Evolutionary conservation across 208 protist species (phyloP), one percentile per base, ranked within the genome.

Genomic region (Trypanosoma congolense): DNA sequence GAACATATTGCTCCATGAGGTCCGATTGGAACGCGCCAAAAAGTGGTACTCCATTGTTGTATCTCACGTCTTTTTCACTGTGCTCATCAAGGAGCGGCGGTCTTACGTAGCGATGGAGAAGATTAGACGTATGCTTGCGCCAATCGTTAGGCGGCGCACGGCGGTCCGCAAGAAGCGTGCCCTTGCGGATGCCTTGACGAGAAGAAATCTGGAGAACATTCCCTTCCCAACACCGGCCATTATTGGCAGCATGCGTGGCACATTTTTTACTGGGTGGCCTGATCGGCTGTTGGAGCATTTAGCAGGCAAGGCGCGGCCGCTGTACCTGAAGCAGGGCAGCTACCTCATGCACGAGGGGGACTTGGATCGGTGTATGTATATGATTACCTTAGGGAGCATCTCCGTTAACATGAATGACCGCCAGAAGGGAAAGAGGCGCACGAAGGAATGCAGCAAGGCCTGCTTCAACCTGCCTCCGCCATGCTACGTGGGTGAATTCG

Each of bases 271-370:
- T 18, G 87, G 83, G 0, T 94, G 87, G 83, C 83, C 87, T 0
- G 45, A 80, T 2, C 36, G 33, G 2, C 55, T 91, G 50, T 67
- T 94, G 28, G 83, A 94, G 51, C 71, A 80, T 45, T 51, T 94
- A 0, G 77, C 74, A 24, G 41, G 46, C 29, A 84, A 87, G 24
- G 77, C 74, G 6, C 80, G 77, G 31, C 83, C 87, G 4, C 50
- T 50, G 33, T 91, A 75, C 64, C 45, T 91, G 0, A 76, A 65
- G 22, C 60, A 73, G 33, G 83, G 83, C 19, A 70, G 44, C n/a
- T 90, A 82, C 58, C 63, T 94, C 4, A 89, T 94, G 83, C 83
- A 91, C 65, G 87, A 91, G 53, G 87, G 87, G n/a, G 87, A 94
- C 25, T 47, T 89, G n/a, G 81, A 83, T 19, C 83, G 87, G 26